Percentiles rank a stretch among this genome's conserved stretches.
Evolutionary conservation across 148 eudicot genomes (phyloP).

Genomic region (Cornus kousa): DNA sequence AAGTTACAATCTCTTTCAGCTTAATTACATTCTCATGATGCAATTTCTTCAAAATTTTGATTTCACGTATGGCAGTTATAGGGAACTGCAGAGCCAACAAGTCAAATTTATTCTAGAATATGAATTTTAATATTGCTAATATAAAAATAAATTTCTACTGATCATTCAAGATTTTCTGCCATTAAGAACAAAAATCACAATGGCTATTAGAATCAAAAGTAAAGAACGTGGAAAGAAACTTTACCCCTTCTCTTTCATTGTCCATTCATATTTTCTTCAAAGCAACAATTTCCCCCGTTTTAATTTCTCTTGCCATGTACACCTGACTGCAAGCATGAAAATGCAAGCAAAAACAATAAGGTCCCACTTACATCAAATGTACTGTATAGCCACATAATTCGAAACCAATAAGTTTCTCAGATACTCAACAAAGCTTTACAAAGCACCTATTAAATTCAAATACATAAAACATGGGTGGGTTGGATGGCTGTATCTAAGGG

Average conservation of each 20-base stretch:
- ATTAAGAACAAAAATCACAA: not conserved
- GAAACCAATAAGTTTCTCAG: no score
- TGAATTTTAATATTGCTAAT: not conserved
- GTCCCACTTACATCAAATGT: not conserved
- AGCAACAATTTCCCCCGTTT: conserved; percentile 47
- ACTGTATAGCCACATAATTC: no score
- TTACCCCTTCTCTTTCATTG: conserved; percentile 52
- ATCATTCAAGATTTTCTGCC: not conserved
- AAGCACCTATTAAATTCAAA: no score
- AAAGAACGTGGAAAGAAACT: not conserved
- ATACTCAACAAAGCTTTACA: no score
- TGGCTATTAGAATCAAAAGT: not conserved
- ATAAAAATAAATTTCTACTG: not conserved
- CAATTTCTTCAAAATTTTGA: conserved; percentile 63
- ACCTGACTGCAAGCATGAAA: conserved; percentile 39
- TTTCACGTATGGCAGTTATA: conserved; percentile 69
- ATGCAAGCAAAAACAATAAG: not conserved
- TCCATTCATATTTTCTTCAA: conserved; percentile 52
- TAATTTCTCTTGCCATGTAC: conserved; percentile 41
- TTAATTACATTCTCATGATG: conserved; percentile 67
- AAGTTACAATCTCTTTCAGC: conserved; percentile 68
- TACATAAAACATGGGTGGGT: no score
- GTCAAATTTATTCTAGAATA: not conserved
- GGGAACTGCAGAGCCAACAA: conserved; percentile 47
- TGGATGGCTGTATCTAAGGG: no score